These are phyloP conservation scores for Tetrapyrgos nigripes DNA, from an alignment of 1,284 basidiomycete genomes.

Conservation along the genomic window DNA sequence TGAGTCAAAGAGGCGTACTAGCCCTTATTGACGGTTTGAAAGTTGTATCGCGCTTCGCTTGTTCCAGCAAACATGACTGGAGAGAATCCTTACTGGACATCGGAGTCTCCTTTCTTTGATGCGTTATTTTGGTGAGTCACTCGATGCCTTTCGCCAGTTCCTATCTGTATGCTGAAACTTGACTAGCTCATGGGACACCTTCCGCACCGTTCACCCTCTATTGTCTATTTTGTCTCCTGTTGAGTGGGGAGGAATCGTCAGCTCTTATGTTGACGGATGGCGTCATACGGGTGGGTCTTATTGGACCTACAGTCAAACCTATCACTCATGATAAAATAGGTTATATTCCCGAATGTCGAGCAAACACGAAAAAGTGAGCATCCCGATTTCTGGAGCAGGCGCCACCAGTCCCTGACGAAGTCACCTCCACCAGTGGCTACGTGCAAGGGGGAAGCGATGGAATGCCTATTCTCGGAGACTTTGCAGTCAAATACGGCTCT, in stretches of 20 bases:
- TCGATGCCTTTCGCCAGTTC: background rate
- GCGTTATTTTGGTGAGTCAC: constrained; percentile 49
- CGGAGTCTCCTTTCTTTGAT: constrained; percentile 51
- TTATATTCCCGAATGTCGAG: constrained; percentile 53
- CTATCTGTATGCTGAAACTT: background rate
- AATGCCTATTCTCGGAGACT: constrained; percentile 58
- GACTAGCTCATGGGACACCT: constrained; percentile 57
- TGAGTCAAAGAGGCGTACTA: too few relatives aligned
- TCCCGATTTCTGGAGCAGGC: background rate
- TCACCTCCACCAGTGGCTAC: constrained; percentile 43
- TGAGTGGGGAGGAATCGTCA: constrained; percentile 54
- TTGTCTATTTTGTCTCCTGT: constrained; percentile 48
- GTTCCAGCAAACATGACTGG: constrained; percentile 58
- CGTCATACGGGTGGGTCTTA: constrained; percentile 43
- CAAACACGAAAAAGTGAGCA: constrained; percentile 53
- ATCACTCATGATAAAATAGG: too few relatives aligned
- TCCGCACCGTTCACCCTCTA: constrained; percentile 54
- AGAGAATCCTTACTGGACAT: constrained; percentile 54
- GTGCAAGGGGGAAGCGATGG: constrained; percentile 56
- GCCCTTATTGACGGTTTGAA: too few relatives aligned
- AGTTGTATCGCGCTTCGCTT: constrained; percentile 57
- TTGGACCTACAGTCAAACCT: too few relatives aligned
- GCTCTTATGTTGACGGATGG: constrained; percentile 57
- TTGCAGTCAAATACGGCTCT: constrained; percentile 51
- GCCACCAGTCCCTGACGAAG: background rate